Base-by-base conservation (phyloP, 1,284 basidiomycete species). In the Irpex sp. region DNA sequence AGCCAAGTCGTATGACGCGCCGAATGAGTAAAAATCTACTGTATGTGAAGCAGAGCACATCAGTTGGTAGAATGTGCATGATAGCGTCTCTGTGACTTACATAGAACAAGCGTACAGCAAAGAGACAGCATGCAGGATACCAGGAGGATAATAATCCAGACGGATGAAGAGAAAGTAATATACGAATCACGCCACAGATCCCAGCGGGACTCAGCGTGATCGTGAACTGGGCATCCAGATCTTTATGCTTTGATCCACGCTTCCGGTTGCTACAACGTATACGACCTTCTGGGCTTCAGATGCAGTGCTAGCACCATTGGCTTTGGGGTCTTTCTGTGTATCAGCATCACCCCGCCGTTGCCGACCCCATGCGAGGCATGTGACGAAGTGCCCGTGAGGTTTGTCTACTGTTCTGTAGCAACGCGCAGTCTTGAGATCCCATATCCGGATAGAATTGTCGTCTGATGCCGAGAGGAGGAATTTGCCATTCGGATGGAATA, bases 401-500 rank as follows among this genome's bases (percentile, higher is more conserved):
- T 95, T 92, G 31, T 54, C 53, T 54, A 96, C 82, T 47, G 87
- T 63, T 77, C 92, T 93, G 67, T 87, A 80, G 71, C 92, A 92
- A 64, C 94, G 84, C 1, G 93, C 90, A 2, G 89, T 91, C 43
- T 83, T 80, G 46, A 97, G 78, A 67, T 97, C 94, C 94, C 94
- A 97, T 13, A 95, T 82, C 7, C 92, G 86, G 70, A 96, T 86
- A 7, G 93, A 94, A 77, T 95, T 93, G 80, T 97, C 94, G 74
- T 97, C 94, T 4, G 92, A 92, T 1, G 90, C 93, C 1, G 93
- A 94, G 13, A 97, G 81, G 4, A 97, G 84, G 72, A 86, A 89
- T 74, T 95, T 95, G 47, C 94, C 94, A 5, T 85, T 86, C 0
- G 93, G 93, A 74, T 94, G 93, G 78, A 95, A 94, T 21, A 90